A percentile compares a stretch with the other conserved stretches of the same genome.
Evolutionary conservation across 371 early-diverging fungal species (phyloP).

Genomic region (Mucor lusitanicus): DNA sequence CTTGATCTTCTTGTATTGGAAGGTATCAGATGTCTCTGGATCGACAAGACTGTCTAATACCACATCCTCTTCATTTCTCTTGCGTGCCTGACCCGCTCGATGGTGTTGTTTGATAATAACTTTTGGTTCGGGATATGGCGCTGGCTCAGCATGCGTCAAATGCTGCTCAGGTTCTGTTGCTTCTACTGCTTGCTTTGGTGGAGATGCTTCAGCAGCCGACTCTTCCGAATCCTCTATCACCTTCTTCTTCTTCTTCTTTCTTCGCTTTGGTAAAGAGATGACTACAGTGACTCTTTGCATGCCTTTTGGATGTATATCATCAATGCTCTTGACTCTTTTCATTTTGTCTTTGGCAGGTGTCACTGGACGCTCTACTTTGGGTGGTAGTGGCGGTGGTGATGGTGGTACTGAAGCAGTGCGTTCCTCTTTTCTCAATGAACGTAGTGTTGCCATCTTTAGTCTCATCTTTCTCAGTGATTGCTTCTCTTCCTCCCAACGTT

Average conservation of each 20-base stretch:
- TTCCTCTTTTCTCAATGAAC: neutral
- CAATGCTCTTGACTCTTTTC: neutral
- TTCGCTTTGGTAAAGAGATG: neutral
- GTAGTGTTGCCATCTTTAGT: neutral
- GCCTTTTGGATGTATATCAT: neutral
- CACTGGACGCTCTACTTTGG: neutral
- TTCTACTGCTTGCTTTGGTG: neutral
- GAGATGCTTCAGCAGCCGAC: neutral
- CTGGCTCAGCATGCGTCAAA: neutral
- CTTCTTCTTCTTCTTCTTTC: neutral
- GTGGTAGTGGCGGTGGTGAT: neutral
- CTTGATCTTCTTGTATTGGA: neutral
- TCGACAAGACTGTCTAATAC: neutral
- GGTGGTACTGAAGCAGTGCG: neutral
- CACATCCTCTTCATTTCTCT: neutral
- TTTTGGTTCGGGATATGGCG: neutral
- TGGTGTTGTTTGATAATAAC: neutral
- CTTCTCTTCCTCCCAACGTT: conserved; percentile 12
- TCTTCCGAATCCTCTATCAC: neutral
- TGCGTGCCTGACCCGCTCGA: neutral
- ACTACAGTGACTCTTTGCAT: neutral
- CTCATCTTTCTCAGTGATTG: conserved; percentile 4
- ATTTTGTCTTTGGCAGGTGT: too few species aligned
- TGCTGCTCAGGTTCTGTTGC: neutral
- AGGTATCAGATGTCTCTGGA: too few species aligned